phyloP scores from a whole-genome alignment of 2,329 filamentous ascomycete genomes.

The Colletotrichum tabaci region DNA sequence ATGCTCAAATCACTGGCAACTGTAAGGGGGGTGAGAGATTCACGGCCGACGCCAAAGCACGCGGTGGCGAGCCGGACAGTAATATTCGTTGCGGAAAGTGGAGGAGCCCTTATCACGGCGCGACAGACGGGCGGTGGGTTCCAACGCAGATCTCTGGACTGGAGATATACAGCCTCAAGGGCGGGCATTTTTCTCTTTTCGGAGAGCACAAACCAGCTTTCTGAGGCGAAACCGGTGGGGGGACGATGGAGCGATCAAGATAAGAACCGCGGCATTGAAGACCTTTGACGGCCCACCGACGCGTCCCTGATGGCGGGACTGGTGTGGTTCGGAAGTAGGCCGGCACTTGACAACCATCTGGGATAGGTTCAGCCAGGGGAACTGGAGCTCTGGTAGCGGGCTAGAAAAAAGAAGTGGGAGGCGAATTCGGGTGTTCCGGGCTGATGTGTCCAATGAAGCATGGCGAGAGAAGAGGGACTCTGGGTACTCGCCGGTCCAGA shows the following conservation, averaged over 20 bases:
- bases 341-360: slow-evolving; percentile 30
- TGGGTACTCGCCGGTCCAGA: slow-evolving; percentile 18
- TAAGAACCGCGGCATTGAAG: slow-evolving; percentile 35
- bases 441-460: slow-evolving; percentile 20
- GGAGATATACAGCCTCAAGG: not conserved
- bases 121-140: slow-evolving; percentile 17
- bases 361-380: slow-evolving; percentile 33
- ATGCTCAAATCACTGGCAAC: slow-evolving; percentile 28
- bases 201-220: slow-evolving; percentile 30
- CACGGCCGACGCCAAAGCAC: slow-evolving; percentile 13
- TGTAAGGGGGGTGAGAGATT: slow-evolving; percentile 19
- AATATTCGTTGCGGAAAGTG: slow-evolving; percentile 41
- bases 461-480: not conserved
- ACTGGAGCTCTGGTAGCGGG: slow-evolving; percentile 35
- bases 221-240: slow-evolving; percentile 41
- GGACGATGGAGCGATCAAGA: slow-evolving; percentile 33
- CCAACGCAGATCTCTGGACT: slow-evolving; percentile 33
- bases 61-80: slow-evolving; percentile 30
- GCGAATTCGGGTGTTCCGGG: slow-evolving; percentile 33
- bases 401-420: slow-evolving; percentile 32
- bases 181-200: slow-evolving; percentile 2
- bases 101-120: slow-evolving; percentile 40
- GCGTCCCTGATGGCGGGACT: slow-evolving; percentile 30
- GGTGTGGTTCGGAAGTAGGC: slow-evolving; percentile 39
- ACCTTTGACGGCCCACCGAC: slow-evolving; percentile 29